phyloP scores from a whole-genome alignment of 208 protist species.

The Acanthamoeba culbertsoni region DNA sequence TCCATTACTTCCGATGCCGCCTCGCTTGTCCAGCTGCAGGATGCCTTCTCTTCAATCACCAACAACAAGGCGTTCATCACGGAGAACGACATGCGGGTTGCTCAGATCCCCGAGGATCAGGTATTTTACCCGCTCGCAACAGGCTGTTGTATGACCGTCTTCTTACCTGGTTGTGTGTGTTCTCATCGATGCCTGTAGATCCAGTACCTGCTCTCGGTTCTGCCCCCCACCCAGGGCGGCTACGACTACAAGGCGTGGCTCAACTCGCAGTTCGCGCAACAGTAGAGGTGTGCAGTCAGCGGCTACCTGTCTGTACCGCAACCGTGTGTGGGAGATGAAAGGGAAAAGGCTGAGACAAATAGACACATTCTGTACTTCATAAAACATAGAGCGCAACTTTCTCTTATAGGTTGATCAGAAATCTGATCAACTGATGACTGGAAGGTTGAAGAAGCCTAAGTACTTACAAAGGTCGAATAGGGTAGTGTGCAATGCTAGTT shows the following conservation, averaged over 20 bases:
- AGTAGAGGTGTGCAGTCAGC: neutral
- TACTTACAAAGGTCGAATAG: neutral
- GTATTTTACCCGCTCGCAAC: neutral
- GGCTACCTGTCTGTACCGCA: neutral
- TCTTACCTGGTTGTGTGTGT: neutral
- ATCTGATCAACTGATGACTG: neutral
- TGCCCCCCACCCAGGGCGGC: constrained; percentile 38
- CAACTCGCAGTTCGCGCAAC: neutral
- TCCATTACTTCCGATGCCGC: constrained; percentile 61
- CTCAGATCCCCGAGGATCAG: constrained; percentile 21
- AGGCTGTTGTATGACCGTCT: neutral
- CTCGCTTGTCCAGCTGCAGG: constrained; percentile 59
- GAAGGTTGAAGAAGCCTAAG: neutral
- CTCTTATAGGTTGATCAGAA: neutral
- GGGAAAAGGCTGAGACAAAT: neutral
- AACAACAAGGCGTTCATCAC: constrained; percentile 73
- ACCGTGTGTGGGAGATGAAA: neutral
- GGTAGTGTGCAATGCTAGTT: neutral
- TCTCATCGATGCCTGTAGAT: neutral
- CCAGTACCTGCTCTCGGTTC: constrained; percentile 46
- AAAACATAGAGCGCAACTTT: neutral
- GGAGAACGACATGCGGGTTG: constrained; percentile 68
- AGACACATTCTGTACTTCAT: neutral
- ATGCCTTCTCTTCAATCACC: constrained; percentile 69
- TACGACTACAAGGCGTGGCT: constrained; percentile 59